A percentile compares a stretch with the other conserved stretches of the same genome.
These are phyloP conservation scores for Psilocybe cyanescens DNA, from an alignment of 768 basidiomycete genomes.

Conservation along the genomic window DNA sequence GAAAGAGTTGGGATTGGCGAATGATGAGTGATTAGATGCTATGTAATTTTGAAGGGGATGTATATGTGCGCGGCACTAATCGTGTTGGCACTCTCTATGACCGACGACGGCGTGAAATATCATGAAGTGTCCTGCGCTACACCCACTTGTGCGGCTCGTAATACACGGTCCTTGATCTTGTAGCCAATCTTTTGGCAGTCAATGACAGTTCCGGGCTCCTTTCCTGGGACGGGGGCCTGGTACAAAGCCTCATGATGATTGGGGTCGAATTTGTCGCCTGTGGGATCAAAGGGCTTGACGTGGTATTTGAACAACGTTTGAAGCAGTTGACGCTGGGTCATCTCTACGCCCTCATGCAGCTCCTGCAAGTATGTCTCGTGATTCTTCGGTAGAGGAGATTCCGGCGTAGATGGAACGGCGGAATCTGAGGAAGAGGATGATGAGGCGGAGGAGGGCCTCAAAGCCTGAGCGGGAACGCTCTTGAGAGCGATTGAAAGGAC, in stretches of 20 bases:
- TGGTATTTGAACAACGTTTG: conserved; percentile 92
- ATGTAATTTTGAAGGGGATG: conserved; percentile 26
- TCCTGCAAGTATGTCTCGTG: conserved; percentile 64
- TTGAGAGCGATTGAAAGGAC: conserved; percentile 86
- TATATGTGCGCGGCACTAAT: conserved; percentile 1
- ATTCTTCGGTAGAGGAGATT: conserved; percentile 51
- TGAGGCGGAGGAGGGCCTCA: conserved; percentile 27
- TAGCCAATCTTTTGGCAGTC: conserved; percentile 92
- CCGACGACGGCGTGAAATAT: conserved; percentile 6
- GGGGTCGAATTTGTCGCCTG: conserved; percentile 93
- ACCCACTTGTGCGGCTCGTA: conserved; percentile 96
- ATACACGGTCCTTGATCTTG: conserved; percentile 90
- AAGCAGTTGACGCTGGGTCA: conserved; percentile 89
- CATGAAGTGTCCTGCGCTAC: conserved; percentile 65
- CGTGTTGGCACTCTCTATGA: conserved; percentile 3
- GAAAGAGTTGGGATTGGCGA: conserved; percentile 27
- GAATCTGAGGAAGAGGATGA: conserved; percentile 23
- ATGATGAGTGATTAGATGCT: conserved; percentile 19
- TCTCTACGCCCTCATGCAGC: conserved; percentile 84
- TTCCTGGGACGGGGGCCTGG: conserved; percentile 89
- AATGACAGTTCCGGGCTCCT: conserved; percentile 87
- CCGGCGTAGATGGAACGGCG: conserved; percentile 28
- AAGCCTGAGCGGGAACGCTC: conserved; percentile 63
- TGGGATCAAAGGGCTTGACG: conserved; percentile 90
- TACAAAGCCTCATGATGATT: conserved; percentile 95